These are phyloP conservation scores for Crepidotus variabilis DNA, from an alignment of 768 basidiomycete species.

Conservation along the genomic window DNA sequence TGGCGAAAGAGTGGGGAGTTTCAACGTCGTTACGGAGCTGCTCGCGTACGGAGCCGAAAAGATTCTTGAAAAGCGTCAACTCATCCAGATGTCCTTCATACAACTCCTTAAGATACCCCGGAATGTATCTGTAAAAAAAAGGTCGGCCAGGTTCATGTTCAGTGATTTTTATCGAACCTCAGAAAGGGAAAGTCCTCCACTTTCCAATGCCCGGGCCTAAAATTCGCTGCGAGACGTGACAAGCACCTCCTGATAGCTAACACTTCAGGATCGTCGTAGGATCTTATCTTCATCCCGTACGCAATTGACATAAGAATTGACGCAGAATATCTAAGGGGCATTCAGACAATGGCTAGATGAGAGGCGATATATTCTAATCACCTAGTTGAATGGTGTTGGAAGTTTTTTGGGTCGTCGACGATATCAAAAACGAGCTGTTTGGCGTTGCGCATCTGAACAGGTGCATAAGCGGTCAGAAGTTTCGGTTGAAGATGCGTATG, in stretches of 20 bases:
- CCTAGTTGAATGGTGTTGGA: slow-evolving; percentile 53
- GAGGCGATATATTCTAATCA: slow-evolving; percentile 7
- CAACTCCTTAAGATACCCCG: slow-evolving; percentile 55
- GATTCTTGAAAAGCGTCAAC: slow-evolving; percentile 43
- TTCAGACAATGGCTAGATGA: neutral
- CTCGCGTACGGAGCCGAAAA: neutral
- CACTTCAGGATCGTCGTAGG: slow-evolving; percentile 42
- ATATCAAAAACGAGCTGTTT: slow-evolving; percentile 41
- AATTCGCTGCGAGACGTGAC: slow-evolving; percentile 38
- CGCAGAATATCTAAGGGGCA: slow-evolving; percentile 36
- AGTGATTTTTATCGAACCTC: slow-evolving; percentile 15
- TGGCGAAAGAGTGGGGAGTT: slow-evolving; percentile 45
- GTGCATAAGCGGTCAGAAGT: neutral
- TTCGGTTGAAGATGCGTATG: neutral
- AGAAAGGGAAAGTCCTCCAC: slow-evolving; percentile 45
- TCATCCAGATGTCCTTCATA: slow-evolving; percentile 53
- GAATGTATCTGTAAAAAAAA: slow-evolving; percentile 40
- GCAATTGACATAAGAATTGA: slow-evolving; percentile 47
- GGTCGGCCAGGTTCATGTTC: neutral
- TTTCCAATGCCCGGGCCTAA: slow-evolving; percentile 40
- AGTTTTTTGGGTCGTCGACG: slow-evolving; percentile 34
- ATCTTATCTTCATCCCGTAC: slow-evolving; percentile 38
- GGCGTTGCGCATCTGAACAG: slow-evolving; percentile 31
- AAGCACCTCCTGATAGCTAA: slow-evolving; percentile 40
- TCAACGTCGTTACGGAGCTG: slow-evolving; percentile 19